Evolutionary conservation across 306 rosid species (phyloP).

Genomic region (Acmispon strigosus): DNA sequence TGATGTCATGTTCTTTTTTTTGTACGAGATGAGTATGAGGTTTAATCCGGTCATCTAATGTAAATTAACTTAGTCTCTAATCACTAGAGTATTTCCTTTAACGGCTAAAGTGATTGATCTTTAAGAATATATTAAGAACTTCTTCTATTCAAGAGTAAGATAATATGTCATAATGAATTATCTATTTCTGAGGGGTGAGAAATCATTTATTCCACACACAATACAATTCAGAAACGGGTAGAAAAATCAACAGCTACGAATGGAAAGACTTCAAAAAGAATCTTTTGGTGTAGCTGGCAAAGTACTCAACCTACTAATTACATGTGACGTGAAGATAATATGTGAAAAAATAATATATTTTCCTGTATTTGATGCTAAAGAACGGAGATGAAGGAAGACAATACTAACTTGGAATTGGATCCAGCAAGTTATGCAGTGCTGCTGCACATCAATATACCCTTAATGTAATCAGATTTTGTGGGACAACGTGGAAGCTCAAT

Average conservation of each 20-base stretch:
- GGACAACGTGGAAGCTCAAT: background rate
- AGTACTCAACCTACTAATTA: background rate
- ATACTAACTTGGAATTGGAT: constrained; percentile 1
- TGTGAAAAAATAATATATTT: background rate
- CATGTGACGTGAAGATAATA: background rate
- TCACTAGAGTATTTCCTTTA: background rate
- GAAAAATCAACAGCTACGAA: background rate
- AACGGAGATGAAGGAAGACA: constrained; percentile 10
- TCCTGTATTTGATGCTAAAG: background rate
- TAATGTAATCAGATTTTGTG: background rate
- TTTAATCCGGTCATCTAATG: too few species aligned
- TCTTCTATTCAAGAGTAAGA: constrained; percentile 7
- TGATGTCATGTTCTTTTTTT: too few species aligned
- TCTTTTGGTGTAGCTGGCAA: background rate
- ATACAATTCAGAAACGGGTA: background rate
- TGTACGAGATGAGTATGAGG: too few species aligned
- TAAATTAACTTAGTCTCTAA: too few species aligned
- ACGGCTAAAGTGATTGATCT: background rate
- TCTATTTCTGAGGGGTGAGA: background rate
- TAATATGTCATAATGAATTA: background rate
- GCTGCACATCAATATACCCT: constrained; percentile 2
- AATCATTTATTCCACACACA: background rate
- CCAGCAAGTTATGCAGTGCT: background rate
- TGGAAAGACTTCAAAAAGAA: background rate
- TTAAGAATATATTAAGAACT: background rate